Base-by-base conservation (phyloP, 352 stramenopile species). In the Pythium brassicae region DNA sequence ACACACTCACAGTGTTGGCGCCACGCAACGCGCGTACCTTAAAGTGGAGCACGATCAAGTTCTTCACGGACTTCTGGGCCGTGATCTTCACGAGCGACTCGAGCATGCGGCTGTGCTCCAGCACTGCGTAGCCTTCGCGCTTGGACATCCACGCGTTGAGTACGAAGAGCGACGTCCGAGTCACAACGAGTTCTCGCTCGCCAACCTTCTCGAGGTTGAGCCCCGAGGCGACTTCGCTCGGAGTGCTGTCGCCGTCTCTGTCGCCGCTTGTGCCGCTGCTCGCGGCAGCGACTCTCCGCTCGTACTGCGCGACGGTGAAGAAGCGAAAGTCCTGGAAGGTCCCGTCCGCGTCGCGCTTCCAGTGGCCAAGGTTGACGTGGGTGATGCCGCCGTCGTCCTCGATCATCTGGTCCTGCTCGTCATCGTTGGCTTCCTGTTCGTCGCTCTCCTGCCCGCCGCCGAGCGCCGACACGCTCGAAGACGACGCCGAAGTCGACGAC, bases 31-130 rank as follows among this genome's bases (percentile, higher is more conserved):
- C 27, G 53, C 34, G 61, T 59, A 94, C 83, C 63, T 82, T 78
- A 53, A 92, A 94, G 54, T 87, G 67, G 53, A 94, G 85, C 39
- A 91, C 65, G 25, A 94, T 61, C 1, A 76, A 77, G 59, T 87
- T 91, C 6, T 76, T 59, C 10, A 90, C 47, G 3, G 71, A 76
- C 17, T 86, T 67, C 26, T 76, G 68, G 23, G 75, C 76, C 9
- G 72, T 73, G 54, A 94, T 77, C 57, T 83, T 78, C 0, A 56
- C 63, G 9, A 94, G 57, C 14, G 79, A 67, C 22, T 71, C 71
- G 27, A 94, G 64, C 23, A 69, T 63, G 25, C 76, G 70, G 42
- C 70, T 75, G 9, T 83, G 78, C 60, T 94, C 81, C 3, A 92
- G 71, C 15, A 89, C 53, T 0, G 74, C 80, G 43, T 68, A 75